These are phyloP conservation scores for Xanthoconium separans DNA, from an alignment of 1,284 basidiomycete genomes.

Conservation along the genomic window DNA sequence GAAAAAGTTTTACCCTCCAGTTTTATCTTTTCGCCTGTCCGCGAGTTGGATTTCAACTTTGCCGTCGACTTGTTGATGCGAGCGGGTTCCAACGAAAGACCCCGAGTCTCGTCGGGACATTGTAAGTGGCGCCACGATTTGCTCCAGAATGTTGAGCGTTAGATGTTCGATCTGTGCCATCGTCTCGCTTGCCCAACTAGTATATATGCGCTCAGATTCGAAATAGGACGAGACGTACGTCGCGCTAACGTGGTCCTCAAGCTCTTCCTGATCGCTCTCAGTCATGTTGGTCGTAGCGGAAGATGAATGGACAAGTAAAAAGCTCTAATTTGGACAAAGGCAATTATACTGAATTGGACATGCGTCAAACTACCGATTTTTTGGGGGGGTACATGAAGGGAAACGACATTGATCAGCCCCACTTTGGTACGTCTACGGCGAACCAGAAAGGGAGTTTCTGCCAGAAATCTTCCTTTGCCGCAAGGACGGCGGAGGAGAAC, in stretches of 20 bases:
- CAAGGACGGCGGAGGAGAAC: slow-evolving; percentile 54
- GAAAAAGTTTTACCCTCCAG: slow-evolving; percentile 13
- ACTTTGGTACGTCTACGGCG: slow-evolving; percentile 50
- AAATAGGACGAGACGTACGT: slow-evolving; percentile 3
- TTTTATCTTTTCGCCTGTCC: slow-evolving; percentile 24
- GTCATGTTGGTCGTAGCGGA: neutral
- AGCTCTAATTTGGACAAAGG: neutral
- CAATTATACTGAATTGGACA: neutral
- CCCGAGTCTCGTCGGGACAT: neutral
- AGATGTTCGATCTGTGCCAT: slow-evolving; percentile 49
- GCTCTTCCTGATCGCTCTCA: slow-evolving; percentile 17
- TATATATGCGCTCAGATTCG: slow-evolving; percentile 19
- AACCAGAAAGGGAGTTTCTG: slow-evolving; percentile 64
- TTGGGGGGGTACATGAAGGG: slow-evolving; percentile 17
- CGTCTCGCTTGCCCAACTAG: slow-evolving; percentile 23
- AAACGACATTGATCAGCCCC: slow-evolving; percentile 38
- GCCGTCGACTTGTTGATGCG: slow-evolving; percentile 17
- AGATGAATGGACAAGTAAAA: neutral
- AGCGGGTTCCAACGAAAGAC: neutral
- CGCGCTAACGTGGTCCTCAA: neutral
- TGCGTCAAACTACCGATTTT: neutral
- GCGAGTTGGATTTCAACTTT: slow-evolving; percentile 29
- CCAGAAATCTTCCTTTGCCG: slow-evolving; percentile 63
- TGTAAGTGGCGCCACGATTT: slow-evolving; percentile 39
- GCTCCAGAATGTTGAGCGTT: slow-evolving; percentile 51